A percentile compares a stretch with the other conserved stretches of the same genome.
phyloP scores from a whole-genome alignment of 179 eudicot genomes.

The Sideroxylon spinosum region DNA sequence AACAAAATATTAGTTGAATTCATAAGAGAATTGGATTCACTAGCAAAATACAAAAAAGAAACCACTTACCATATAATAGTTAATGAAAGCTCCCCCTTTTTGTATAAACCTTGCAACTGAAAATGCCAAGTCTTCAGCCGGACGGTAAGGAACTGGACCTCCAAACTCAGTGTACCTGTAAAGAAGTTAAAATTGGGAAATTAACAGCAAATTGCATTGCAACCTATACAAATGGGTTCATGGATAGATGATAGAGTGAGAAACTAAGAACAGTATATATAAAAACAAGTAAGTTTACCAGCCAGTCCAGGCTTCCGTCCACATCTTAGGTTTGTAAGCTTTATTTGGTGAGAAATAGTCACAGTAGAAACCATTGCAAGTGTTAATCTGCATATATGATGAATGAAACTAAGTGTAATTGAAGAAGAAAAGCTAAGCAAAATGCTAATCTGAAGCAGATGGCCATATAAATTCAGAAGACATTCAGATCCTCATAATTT shows the following conservation, averaged over 20 bases:
- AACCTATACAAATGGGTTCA: not conserved
- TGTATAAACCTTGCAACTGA: slow-evolving; percentile 85
- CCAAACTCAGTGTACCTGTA: slow-evolving; percentile 90
- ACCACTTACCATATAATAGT: slow-evolving; percentile 78
- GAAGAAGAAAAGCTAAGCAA: slow-evolving; percentile 2
- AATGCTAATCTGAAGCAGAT: not conserved
- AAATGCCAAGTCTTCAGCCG: slow-evolving; percentile 91
- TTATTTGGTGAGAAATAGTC: slow-evolving; percentile 84
- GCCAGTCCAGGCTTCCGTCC: slow-evolving; percentile 99
- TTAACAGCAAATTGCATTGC: not conserved
- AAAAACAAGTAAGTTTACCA: slow-evolving; percentile 45
- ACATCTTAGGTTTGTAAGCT: slow-evolving; percentile 87
- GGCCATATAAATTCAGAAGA: not conserved
- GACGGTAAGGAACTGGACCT: slow-evolving; percentile 81
- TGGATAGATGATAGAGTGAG: not conserved
- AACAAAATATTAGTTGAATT: not conserved
- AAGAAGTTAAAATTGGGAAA: not conserved
- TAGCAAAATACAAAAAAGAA: slow-evolving; percentile 11
- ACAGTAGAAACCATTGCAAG: slow-evolving; percentile 95
- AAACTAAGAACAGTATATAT: slow-evolving; percentile 4
- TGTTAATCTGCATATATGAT: slow-evolving; percentile 54
- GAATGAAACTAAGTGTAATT: slow-evolving; percentile 5
- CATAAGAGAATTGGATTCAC: not conserved
- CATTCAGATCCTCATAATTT: not conserved
- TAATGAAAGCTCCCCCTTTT: slow-evolving; percentile 83